phyloP scores from a whole-genome alignment of 805 yeast species.

The Gaillardinia entomophila region DNA sequence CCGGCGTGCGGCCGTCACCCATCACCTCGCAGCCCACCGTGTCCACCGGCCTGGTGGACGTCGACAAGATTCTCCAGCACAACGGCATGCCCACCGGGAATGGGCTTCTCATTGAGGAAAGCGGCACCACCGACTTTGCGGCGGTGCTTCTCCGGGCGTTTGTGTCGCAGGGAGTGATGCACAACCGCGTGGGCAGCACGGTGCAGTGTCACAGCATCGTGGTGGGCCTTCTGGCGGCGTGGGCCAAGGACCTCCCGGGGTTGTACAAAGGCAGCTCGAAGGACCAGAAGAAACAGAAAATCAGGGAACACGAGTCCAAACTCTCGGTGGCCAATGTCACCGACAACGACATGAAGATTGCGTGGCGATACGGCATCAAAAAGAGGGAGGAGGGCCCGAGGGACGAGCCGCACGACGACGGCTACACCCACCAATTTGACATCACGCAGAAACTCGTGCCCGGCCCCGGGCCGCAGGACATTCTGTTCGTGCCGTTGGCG shows the following conservation, averaged over 20 bases:
- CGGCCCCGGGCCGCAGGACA: slow-evolving; percentile 56
- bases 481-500: slow-evolving; percentile 46
- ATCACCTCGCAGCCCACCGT: slow-evolving; percentile 68
- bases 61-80: slow-evolving; percentile 72
- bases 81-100: slow-evolving; percentile 81
- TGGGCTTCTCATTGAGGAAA: slow-evolving; percentile 69
- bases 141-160: slow-evolving; percentile 63
- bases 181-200: slow-evolving; percentile 43
- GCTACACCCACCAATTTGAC: slow-evolving; percentile 67
- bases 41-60: slow-evolving; percentile 74
- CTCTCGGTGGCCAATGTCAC: slow-evolving; percentile 64
- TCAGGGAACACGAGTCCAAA: slow-evolving; percentile 53
- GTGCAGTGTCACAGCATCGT: slow-evolving; percentile 56
- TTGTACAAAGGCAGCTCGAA: slow-evolving; percentile 61
- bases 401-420: slow-evolving; percentile 29
- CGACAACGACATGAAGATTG: slow-evolving; percentile 67
- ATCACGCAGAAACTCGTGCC: slow-evolving; percentile 68
- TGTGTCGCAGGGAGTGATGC: slow-evolving; percentile 72
- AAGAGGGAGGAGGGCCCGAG: slow-evolving; percentile 11
- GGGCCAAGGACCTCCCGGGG: slow-evolving; percentile 76
- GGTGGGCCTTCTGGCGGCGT: slow-evolving; percentile 49
- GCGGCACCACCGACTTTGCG: slow-evolving; percentile 83
- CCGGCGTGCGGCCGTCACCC: slow-evolving; percentile 71
- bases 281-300: slow-evolving; percentile 57
- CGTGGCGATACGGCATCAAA: slow-evolving; percentile 81